phyloP scores from a whole-genome alignment of 2,329 filamentous ascomycete species.

The Cercospora sp. region DNA sequence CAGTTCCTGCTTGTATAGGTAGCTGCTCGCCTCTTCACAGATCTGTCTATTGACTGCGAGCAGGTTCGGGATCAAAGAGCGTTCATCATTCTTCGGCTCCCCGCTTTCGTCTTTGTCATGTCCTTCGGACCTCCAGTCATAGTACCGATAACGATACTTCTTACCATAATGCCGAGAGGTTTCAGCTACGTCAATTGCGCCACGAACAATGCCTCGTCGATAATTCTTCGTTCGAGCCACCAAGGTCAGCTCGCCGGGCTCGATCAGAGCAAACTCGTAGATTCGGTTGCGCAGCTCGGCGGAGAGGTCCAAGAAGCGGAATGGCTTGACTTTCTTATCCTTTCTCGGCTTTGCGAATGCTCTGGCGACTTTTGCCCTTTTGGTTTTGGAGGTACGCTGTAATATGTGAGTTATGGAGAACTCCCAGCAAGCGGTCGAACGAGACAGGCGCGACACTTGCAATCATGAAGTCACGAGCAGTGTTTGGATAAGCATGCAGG shows the following conservation, averaged over 20 bases:
- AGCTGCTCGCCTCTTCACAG: conserved; percentile 30
- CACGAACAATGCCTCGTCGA: conserved; percentile 29
- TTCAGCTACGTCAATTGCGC: conserved; percentile 7
- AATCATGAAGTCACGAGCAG: neutral
- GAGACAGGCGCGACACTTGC: neutral
- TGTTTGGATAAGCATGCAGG: neutral
- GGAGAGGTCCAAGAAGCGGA: conserved; percentile 32
- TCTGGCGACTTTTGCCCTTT: conserved; percentile 5
- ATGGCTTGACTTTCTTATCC: conserved; percentile 26
- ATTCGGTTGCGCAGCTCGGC: conserved; percentile 35
- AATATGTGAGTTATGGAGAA: neutral
- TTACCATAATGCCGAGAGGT: conserved; percentile 19
- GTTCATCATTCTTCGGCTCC: neutral
- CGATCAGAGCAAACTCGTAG: conserved; percentile 34
- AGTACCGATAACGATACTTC: conserved; percentile 1
- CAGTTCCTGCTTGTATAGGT: conserved; percentile 35
- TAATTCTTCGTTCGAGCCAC: conserved; percentile 24
- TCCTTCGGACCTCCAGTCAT: neutral
- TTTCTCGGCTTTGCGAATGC: neutral
- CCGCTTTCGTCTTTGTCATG: neutral
- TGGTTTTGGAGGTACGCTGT: conserved; percentile 5
- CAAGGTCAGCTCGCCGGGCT: conserved; percentile 26
- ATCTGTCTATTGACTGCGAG: conserved; percentile 36
- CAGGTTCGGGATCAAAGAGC: conserved; percentile 28
- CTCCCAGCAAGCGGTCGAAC: neutral